A percentile compares a stretch with the other conserved stretches of the same genome.
Conservation (phyloP, 768 basidiomycete genomes). For the Rhizopogon vinicolor region DNA sequence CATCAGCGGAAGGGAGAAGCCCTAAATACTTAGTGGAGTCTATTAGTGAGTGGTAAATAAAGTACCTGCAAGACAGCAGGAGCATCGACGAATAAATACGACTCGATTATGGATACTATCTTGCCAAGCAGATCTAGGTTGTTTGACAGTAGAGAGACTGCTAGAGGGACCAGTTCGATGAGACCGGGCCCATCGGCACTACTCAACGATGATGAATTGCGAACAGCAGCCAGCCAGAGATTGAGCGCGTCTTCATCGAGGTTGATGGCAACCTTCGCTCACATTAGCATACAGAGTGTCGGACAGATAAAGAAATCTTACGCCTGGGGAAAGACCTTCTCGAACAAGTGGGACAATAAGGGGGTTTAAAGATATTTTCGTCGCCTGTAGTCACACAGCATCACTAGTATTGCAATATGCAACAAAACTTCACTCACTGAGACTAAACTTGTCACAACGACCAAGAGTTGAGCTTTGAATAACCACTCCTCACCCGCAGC, state of each 20-base stretch:
- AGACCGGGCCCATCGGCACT: conserved; percentile 48
- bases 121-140: conserved; percentile 77
- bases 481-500: conserved; percentile 63
- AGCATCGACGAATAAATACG: conserved; percentile 75
- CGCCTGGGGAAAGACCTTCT: conserved; percentile 57
- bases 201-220: conserved; percentile 54
- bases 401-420: background rate
- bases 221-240: conserved; percentile 70
- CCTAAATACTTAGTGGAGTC: conserved; percentile 31
- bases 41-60: background rate
- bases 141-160: conserved; percentile 51
- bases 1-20: conserved; percentile 52
- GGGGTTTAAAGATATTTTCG: conserved; percentile 48
- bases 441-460: conserved; percentile 65
- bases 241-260: conserved; percentile 76
- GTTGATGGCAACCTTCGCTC: conserved; percentile 50
- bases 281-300: background rate
- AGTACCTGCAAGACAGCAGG: conserved; percentile 57
- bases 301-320: conserved; percentile 21
- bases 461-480: conserved; percentile 67
- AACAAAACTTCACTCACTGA: conserved; percentile 38
- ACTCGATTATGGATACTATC: conserved; percentile 63
- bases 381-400: conserved; percentile 42
- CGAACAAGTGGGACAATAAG: conserved; percentile 62
- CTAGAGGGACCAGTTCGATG: conserved; percentile 60